Base-by-base conservation (phyloP, 257 asterid species). In the Datura wrightii region DNA sequence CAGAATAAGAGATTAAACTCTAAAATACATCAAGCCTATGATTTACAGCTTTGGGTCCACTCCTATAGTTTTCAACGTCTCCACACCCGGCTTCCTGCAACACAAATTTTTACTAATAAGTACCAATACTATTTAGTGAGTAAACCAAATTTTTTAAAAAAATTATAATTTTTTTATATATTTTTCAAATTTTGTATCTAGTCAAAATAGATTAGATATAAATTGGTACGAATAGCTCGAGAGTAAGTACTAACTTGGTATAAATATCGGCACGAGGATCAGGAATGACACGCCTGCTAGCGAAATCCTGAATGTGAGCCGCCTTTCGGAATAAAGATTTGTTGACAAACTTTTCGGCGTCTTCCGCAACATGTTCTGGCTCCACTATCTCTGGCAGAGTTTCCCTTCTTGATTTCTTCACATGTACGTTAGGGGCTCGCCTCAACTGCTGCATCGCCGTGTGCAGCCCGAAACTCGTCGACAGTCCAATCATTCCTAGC, bases 361-460 rank as follows among this genome's bases (percentile, higher is more conserved):
- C 89, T 83, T 92, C 89, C 5, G 88, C 84, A 36, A 92, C 95
- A 16, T 74, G 83, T 66, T 94, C 97, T 16, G 98, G 97, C 86
- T 92, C 94, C 80, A 78, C 90, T 71, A 91, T 89, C 85, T 94
- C 97, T 24, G 95, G 97, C 0, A 94, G 8, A 0, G 93, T 93
- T 76, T 91, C 94, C 85, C 98, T 87, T 19, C 91, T 87, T 8
- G 94, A 91, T 81, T 94, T 94, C 85, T 88, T 90, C 56, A 93
- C 84, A 16, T 16, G 82, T 13, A 93, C 97, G 39, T 93, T 92
- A 2, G 98, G 98, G 5, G 91, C 89, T 3, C 85, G 79, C 58
- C 90, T 80, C 24, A 93, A 87, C 85, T 93, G 93, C 46, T 92
- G 94, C 86, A 55, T 19, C 1, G 88, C 91, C 0, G 97, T 93